phyloP scores from a whole-genome alignment of 345 rosid species.

The Limnanthes douglasii region DNA sequence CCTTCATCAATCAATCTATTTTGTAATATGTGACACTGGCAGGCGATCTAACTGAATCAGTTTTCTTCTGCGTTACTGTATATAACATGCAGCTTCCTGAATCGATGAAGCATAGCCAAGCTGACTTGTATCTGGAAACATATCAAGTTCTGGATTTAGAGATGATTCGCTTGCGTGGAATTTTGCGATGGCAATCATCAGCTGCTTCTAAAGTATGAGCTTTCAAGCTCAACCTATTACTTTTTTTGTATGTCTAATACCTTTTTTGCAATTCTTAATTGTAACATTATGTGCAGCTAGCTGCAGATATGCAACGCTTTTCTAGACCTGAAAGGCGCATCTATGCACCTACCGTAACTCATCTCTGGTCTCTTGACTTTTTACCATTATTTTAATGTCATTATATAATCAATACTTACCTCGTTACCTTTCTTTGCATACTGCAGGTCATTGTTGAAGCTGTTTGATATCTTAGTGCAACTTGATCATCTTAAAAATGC shows the following conservation, averaged over 20 bases:
- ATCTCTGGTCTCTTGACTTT: conserved; percentile 49
- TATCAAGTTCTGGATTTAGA: conserved; percentile 99
- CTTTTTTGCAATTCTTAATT: conserved; percentile 7
- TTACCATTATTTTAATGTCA: not conserved
- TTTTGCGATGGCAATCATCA: conserved; percentile 93
- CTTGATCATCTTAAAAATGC: conserved; percentile 99
- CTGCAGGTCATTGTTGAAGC: conserved; percentile 84
- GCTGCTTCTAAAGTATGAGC: conserved; percentile 72
- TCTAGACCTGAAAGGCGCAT: conserved; percentile 95
- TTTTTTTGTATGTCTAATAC: conserved; percentile 2
- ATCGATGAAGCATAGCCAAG: conserved; percentile 98
- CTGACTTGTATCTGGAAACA: conserved; percentile 87
- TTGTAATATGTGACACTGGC: too few relatives aligned
- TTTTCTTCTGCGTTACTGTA: too few relatives aligned
- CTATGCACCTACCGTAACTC: conserved; percentile 92
- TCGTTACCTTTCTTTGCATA: conserved; percentile 6
- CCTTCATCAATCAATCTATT: too few relatives aligned
- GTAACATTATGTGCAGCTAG: conserved; percentile 51
- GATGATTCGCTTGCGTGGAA: conserved; percentile 95
- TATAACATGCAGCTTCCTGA: conserved; percentile 66
- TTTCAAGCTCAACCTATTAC: conserved; percentile 4
- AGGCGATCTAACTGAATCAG: too few relatives aligned
- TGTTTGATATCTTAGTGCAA: conserved; percentile 93
- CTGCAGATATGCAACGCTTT: conserved; percentile 99
- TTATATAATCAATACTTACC: conserved; percentile 1